These are phyloP conservation scores for Pleoardoris graminearum DNA, from an alignment of 2,329 filamentous ascomycete species.

Conservation along the genomic window DNA sequence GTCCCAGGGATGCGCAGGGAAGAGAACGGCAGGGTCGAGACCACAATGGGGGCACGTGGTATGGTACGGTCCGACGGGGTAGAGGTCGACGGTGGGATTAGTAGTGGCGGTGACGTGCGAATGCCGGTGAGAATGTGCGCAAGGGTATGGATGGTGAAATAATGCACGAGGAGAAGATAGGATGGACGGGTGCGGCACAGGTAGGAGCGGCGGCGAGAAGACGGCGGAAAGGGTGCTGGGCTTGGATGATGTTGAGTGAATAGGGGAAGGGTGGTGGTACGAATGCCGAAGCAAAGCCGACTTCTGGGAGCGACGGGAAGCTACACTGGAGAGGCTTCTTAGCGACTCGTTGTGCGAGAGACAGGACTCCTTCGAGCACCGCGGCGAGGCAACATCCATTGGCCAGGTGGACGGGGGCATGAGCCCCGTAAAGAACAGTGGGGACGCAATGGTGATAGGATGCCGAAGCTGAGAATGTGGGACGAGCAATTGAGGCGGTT, in stretches of 20 bases:
- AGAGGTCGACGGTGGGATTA: neutral
- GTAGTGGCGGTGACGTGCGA: neutral
- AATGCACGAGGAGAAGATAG: neutral
- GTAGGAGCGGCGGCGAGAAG: neutral
- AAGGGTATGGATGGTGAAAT: neutral
- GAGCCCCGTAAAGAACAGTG: neutral
- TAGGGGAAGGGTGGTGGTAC: neutral
- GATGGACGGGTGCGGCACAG: neutral
- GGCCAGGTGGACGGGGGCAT: neutral
- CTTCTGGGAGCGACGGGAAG: constrained; percentile 2
- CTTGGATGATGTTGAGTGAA: neutral
- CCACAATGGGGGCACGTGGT: neutral
- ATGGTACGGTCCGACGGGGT: neutral
- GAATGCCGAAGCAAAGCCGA: neutral
- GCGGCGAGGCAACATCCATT: neutral
- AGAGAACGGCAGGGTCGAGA: constrained; percentile 3
- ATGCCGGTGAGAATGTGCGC: neutral
- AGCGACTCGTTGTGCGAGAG: neutral
- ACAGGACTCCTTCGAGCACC: neutral
- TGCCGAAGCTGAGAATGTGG: neutral
- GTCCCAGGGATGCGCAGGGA: constrained; percentile 3
- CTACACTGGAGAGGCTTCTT: neutral
- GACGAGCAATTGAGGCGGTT: neutral
- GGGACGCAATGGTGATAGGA: constrained; percentile 1
- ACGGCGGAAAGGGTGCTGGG: neutral